Evolutionary conservation across 176 grass and related monocot species (phyloP).

Genomic region (Juncus effusus): DNA sequence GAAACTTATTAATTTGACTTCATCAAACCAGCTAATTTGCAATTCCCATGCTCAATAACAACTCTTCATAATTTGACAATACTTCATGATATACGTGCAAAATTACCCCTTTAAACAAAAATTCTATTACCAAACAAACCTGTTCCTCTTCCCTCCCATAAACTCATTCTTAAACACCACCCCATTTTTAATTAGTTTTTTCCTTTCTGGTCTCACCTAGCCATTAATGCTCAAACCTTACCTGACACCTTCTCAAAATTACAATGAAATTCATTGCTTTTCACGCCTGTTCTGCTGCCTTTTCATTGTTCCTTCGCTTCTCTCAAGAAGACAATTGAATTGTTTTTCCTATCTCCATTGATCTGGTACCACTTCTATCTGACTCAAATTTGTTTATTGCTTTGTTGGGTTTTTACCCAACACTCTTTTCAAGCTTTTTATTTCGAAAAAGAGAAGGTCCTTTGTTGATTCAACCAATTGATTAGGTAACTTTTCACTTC

Average conservation of each 20-base stretch:
- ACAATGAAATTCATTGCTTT: constrained; percentile 11
- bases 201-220: constrained; percentile 11
- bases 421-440: constrained; percentile 29
- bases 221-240: constrained; percentile 17
- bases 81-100: neutral
- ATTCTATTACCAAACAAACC: constrained; percentile 7
- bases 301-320: constrained; percentile 19
- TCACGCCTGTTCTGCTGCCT: constrained; percentile 19
- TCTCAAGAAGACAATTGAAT: constrained; percentile 9
- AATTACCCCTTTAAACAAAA: neutral
- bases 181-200: constrained; percentile 22
- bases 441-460: constrained; percentile 22
- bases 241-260: neutral
- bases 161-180: neutral
- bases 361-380: constrained; percentile 1
- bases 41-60: too few relatives aligned
- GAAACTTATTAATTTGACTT: too few relatives aligned
- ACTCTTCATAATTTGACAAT: neutral
- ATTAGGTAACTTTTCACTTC: constrained; percentile 29
- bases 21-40: too few relatives aligned
- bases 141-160: constrained; percentile 29
- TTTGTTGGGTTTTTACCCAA: constrained; percentile 30
- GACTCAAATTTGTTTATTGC: constrained; percentile 27
- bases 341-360: neutral
- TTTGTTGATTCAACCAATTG: constrained; percentile 8